Evolutionary conservation across 306 rosid genomes (phyloP), one percentile per base, ranked within the genome.

Genomic region (Sechiopsis laciniata): DNA sequence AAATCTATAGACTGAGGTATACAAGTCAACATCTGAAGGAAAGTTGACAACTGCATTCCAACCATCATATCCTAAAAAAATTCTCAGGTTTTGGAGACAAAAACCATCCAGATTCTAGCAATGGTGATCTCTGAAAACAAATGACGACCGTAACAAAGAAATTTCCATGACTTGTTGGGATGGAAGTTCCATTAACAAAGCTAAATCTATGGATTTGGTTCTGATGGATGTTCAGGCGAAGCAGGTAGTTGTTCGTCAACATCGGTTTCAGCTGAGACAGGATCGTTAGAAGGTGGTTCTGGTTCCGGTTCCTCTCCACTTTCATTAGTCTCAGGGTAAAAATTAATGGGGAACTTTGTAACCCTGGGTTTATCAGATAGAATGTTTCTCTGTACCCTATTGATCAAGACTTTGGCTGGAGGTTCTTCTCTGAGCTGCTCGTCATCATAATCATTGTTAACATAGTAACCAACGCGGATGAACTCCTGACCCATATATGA

Each of bases 351-450:
- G 63, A 90, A 90, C 82, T 93, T 90, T 5, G 97, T 90, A 55
- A 90, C 98, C 80, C 98, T 86, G 0, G 98, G 98, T 76, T 93
- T 93, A 81, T 93, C 96, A 58, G 97, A 85, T 78, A 93, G 87
- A 73, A 93, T 93, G 82, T 93, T 93, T 81, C 97, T 88, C 67
- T 90, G 92, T 74, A 93, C 96, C 86, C 74, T 87, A 71, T 88
- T 96, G 59, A 81, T 40, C 76, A 88, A 77, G 77, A 88, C 89
- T 81, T 92, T 92, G 0, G 96, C 71, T 0, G 93, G 96, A 68
- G 98, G 98, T 77, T 92, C 96, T 82, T 92, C 98, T 75, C 97
- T 90, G 32, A 93, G 87, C 80, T 88, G 97, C 84, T 88, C 97
- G 55, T 93, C 97, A 61, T 80, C 97, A 57, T 93, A 93, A 76